A percentile compares a stretch with the other conserved stretches of the same genome.
These are phyloP conservation scores for Euphorbia corollata DNA, from an alignment of 441 rosid genomes.

Conservation along the genomic window DNA sequence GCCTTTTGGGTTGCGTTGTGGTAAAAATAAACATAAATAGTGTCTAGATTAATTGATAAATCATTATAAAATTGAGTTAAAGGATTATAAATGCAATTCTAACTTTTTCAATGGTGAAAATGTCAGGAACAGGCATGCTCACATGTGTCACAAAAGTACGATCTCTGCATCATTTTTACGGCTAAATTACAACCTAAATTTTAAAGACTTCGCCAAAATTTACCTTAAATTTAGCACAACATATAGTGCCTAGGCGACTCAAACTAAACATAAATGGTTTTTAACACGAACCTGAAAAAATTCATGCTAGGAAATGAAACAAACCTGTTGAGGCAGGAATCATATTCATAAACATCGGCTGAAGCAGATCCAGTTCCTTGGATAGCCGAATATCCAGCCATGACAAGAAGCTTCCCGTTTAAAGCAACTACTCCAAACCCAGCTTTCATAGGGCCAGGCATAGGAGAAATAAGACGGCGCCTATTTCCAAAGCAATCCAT, in stretches of 20 bases:
- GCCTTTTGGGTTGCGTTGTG: too few species aligned
- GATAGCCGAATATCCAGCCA: constrained; percentile 62
- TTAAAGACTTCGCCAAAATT: neutral
- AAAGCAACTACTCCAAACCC: constrained; percentile 73
- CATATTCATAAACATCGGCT: constrained; percentile 76
- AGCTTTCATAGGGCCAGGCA: constrained; percentile 71
- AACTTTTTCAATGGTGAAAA: too few species aligned
- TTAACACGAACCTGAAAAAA: neutral
- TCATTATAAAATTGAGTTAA: too few species aligned
- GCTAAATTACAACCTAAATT: neutral
- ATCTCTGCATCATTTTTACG: neutral
- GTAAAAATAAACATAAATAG: too few species aligned
- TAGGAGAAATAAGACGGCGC: constrained; percentile 54
- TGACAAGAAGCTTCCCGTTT: constrained; percentile 71
- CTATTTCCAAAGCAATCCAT: constrained; percentile 60
- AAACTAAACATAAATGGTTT: neutral
- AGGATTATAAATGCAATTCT: too few species aligned
- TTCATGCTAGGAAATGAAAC: constrained; percentile 16
- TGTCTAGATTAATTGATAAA: too few species aligned
- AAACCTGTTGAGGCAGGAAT: constrained; percentile 93
- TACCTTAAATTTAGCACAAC: neutral
- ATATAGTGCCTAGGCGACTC: neutral
- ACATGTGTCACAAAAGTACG: too few species aligned
- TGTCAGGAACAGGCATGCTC: too few species aligned
- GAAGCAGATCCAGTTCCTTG: constrained; percentile 55